Base-by-base conservation (phyloP, 129 eudicot genomes). In the Oenanthe sinensis region DNA sequence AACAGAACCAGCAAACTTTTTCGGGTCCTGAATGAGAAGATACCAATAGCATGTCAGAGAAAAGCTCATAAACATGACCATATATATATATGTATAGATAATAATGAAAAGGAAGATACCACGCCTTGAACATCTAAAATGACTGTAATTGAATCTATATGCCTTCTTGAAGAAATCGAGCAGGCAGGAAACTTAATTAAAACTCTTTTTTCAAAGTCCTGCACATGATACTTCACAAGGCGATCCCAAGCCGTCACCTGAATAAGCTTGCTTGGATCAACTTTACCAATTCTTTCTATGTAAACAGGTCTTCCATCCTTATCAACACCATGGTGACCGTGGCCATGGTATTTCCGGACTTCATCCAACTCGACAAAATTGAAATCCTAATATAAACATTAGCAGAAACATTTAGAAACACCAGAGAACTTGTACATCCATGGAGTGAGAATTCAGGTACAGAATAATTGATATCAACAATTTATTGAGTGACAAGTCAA, bases 301-400 rank as follows among this genome's bases (percentile, higher is more conserved):
- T 91, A 91, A 78, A 91, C 74, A 71, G 97, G 97, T 78, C 90
- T 83, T 77, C 94, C 97, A 58, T 89, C 92, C 78, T 87, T 91
- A 79, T 91, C 94, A 58, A 85, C 82, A 30, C 97, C 97, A 86
- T 91, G 97, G 85, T 87, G 89, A 75, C 97, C 94, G 36, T 91
- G 97, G 54, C 85, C 85, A 79, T 87, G 88, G 71, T 91, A 80
- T 84, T 77, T 62, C 46, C 78, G 39, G 65, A 91, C 92, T 85
- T 91, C 91, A 74, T 83, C 80, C 81, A 89, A 15, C 80, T 91
- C 97, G 49, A 13, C 44, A 79, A 84, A 89, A 13, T 86, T 79
- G 74, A 80, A 89, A 82, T 91, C 97, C 97, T 91, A 83, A 69
- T 12, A 36, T 30, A 71, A 22, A 50, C 55, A 75, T 54, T 42